Percentiles rank a stretch among this genome's conserved stretches.
These are phyloP conservation scores for Euphorbia schlechtendalii DNA, from an alignment of 441 rosid species.

Conservation along the genomic window DNA sequence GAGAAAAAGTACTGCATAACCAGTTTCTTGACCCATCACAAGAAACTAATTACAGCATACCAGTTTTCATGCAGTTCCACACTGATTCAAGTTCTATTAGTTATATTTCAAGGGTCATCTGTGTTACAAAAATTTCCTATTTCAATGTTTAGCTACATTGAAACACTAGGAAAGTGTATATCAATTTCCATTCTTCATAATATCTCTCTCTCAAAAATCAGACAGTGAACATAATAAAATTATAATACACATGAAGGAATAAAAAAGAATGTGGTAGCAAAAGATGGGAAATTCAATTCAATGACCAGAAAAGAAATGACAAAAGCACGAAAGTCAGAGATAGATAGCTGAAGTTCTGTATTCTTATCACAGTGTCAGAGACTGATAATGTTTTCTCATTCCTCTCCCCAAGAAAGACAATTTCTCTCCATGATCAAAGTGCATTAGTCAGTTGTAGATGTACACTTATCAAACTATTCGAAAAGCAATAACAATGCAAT, in stretches of 20 bases:
- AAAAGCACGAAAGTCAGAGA: background rate
- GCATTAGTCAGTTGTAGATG: background rate
- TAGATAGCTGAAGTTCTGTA: background rate
- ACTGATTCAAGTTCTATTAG: background rate
- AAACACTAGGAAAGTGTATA: background rate
- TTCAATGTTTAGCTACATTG: background rate
- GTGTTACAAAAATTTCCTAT: background rate
- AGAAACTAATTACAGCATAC: background rate
- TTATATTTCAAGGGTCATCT: background rate
- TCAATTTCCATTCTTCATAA: slow-evolving; percentile 3
- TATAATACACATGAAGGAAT: background rate
- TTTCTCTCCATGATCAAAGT: background rate
- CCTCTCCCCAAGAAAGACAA: background rate
- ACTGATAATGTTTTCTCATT: background rate
- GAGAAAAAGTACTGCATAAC: background rate
- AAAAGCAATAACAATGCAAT: background rate
- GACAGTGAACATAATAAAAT: background rate
- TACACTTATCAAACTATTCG: background rate
- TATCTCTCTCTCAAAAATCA: background rate
- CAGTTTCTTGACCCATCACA: background rate
- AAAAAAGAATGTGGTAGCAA: background rate
- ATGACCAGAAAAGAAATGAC: background rate
- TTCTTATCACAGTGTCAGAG: background rate
- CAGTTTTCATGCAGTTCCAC: background rate
- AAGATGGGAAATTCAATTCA: background rate